phyloP scores from a whole-genome alignment of 2,329 filamentous ascomycete species.

The Neophaeococcomyces aloes region DNA sequence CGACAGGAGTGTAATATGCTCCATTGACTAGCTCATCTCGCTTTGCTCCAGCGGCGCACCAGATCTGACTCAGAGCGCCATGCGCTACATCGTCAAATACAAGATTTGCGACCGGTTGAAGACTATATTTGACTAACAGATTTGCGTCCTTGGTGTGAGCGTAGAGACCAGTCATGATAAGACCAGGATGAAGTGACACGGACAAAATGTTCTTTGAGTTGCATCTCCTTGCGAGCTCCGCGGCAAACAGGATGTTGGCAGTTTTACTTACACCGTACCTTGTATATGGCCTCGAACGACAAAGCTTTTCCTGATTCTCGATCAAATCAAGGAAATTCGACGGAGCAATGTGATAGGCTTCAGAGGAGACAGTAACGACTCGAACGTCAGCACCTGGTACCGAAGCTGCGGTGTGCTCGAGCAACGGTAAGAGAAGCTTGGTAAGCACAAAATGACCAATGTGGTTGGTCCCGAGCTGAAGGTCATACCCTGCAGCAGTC shows the following conservation, averaged over 20 bases:
- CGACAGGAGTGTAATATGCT: slow-evolving; percentile 36
- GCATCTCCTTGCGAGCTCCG: slow-evolving; percentile 36
- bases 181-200: slow-evolving; percentile 42
- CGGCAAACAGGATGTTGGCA: slow-evolving; percentile 39
- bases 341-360: slow-evolving; percentile 28
- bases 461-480: slow-evolving; percentile 39
- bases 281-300: slow-evolving; percentile 30
- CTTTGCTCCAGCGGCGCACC: slow-evolving; percentile 27
- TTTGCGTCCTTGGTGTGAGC: slow-evolving; percentile 23
- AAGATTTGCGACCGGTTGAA: slow-evolving; percentile 17
- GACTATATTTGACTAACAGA: slow-evolving; percentile 18
- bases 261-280: slow-evolving; percentile 45
- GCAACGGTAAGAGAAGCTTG: slow-evolving; percentile 33
- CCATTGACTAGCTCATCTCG: slow-evolving; percentile 32
- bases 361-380: slow-evolving; percentile 31
- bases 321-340: slow-evolving; percentile 25
- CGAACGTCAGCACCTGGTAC: slow-evolving; percentile 24
- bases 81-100: slow-evolving; percentile 27
- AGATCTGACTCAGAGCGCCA: slow-evolving; percentile 34
- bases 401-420: slow-evolving; percentile 27
- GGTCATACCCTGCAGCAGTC: slow-evolving; percentile 34
- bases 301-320: slow-evolving; percentile 28
- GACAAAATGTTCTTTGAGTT: slow-evolving; percentile 30
- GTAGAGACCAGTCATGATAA: slow-evolving; percentile 34
- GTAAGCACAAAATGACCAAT: slow-evolving; percentile 38